Percentiles rank a stretch among this genome's conserved stretches.
These are phyloP conservation scores for Trichophyton mentagrophytes DNA, from an alignment of 2,329 filamentous ascomycete species.

Conservation along the genomic window DNA sequence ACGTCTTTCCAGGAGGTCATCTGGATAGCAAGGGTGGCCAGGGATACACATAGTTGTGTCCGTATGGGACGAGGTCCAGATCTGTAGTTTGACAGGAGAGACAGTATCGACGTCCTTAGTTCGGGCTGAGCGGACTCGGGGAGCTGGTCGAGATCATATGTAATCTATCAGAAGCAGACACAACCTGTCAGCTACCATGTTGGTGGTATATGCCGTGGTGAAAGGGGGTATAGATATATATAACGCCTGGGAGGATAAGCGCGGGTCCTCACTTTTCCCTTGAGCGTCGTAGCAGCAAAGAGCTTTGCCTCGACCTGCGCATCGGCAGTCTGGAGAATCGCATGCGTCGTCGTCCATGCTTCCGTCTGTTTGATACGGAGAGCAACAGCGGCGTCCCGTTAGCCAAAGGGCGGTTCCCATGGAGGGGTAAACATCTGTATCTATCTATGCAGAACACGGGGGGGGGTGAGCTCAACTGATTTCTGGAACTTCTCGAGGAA, in stretches of 20 bases:
- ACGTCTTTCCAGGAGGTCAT: constrained; percentile 96
- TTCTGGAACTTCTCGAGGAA: constrained; percentile 95
- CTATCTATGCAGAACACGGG: background rate
- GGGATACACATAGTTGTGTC: constrained; percentile 85
- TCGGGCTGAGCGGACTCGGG: constrained; percentile 59
- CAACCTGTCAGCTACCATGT: background rate
- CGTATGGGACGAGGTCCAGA: constrained; percentile 70
- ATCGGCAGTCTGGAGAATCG: constrained; percentile 64
- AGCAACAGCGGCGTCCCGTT: no score
- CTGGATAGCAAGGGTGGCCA: constrained; percentile 90
- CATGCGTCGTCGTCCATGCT: constrained; percentile 81
- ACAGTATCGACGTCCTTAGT: constrained; percentile 71
- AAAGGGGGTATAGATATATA: background rate
- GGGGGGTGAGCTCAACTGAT: constrained; percentile 47
- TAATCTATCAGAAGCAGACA: constrained; percentile 51
- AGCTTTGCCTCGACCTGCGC: constrained; percentile 75
- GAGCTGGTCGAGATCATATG: constrained; percentile 87
- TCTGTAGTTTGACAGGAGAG: constrained; percentile 68
- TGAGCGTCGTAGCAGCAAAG: constrained; percentile 91
- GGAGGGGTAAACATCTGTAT: background rate
- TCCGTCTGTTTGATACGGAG: constrained; percentile 47
- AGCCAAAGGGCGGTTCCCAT: background rate
- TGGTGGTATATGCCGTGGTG: background rate
- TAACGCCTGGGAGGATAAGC: background rate
- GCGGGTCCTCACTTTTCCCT: constrained; percentile 67